Base-by-base conservation (phyloP, 148 eudicot species). In the Rhododendron ovatum region DNA sequence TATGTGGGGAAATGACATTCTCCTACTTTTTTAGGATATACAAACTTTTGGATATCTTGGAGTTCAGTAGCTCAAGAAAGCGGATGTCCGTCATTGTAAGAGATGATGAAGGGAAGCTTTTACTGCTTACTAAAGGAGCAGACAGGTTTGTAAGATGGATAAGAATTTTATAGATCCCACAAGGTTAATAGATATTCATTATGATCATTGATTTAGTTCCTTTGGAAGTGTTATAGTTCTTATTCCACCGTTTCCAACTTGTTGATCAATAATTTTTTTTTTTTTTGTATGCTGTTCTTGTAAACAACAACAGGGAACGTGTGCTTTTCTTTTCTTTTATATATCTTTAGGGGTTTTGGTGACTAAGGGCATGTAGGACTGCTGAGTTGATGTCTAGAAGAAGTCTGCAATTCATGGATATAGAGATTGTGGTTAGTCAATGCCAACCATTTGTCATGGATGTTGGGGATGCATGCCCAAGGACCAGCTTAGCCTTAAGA, bases 41-140 rank as follows among this genome's bases (percentile, higher is more conserved):
- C 73, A 88, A 89, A 51, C 86, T 93, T 69, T 85, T 94, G 79
- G 84, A 90, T 84, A 41, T 93, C 78, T 85, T 94, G 78, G 95
- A 94, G 55, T 94, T 94, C 86, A 92, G 92, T 88, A 94, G 96
- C 92, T 87, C 92, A 53, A 91, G 96, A 85, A 92, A 94, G 88
- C 89, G 96, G 81, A 94, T 92, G 96, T 91, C 96, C 45, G 94
- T 91, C 73, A 90, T 94, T 67, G 89, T 91, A 11, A 87, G 89
- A 65, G 86, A 91, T 76, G 89, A 88, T 45, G 91, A 89, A 80
- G 93, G 93, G 82, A 90, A 86, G 85, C 84, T 94, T 76, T 76
- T 90, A 55, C 88, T 94, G 14, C 91, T 94, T 75, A 90, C 89
- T 79, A 94, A 94, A 90, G 96, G 96, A 67, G 96, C 95, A 45